Evolutionary conservation across 768 basidiomycete species (phyloP).

Genomic region (Termitomyces titanicus): DNA sequence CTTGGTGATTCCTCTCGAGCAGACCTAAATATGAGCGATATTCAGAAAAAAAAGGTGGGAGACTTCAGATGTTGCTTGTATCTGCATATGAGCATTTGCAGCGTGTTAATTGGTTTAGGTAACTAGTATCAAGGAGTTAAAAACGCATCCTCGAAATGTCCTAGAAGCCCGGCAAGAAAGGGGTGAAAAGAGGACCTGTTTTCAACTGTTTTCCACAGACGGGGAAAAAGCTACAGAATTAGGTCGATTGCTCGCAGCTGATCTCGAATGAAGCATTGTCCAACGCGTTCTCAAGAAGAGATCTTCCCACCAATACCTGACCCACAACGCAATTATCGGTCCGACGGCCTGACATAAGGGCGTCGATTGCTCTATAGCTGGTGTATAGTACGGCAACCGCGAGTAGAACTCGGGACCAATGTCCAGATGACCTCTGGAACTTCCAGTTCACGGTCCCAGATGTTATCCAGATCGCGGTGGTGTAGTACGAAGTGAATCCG

Average conservation of each 20-base stretch:
- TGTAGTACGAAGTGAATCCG: background rate
- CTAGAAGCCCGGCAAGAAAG: background rate
- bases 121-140: no score
- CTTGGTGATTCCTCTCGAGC: no score
- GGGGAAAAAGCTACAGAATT: slow-evolving; percentile 4
- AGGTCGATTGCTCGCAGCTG: background rate
- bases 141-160: background rate
- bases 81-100: background rate
- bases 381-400: slow-evolving; percentile 5
- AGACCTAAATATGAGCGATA: background rate
- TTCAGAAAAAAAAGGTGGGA: background rate
- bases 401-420: slow-evolving; percentile 5
- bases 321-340: slow-evolving; percentile 9
- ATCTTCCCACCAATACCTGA: slow-evolving; percentile 8
- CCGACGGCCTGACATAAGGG: slow-evolving; percentile 8
- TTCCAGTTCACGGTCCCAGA: slow-evolving; percentile 4
- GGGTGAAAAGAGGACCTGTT: background rate
- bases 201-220: background rate
- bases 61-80: background rate
- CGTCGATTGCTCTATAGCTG: slow-evolving; percentile 5
- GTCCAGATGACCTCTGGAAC: slow-evolving; percentile 7
- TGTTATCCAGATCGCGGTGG: slow-evolving; percentile 8
- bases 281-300: background rate
- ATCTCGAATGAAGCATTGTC: background rate
- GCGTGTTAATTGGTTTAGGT: background rate